These are phyloP conservation scores for Trichoderma asperellum DNA, from an alignment of 2,329 filamentous ascomycete species.

Conservation along the genomic window DNA sequence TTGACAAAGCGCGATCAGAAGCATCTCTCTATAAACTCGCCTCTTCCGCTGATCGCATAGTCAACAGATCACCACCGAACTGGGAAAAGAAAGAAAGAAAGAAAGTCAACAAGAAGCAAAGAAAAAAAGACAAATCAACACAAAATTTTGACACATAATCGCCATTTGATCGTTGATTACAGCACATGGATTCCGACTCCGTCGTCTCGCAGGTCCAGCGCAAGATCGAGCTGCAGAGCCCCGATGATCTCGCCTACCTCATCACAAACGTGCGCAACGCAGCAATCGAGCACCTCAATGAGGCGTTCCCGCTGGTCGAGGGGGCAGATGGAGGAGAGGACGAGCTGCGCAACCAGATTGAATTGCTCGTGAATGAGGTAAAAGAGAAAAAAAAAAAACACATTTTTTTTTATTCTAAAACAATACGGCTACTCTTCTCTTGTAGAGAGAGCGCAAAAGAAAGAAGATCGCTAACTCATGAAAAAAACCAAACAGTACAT, in stretches of 20 bases:
- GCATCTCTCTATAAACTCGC: background rate
- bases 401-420: no score
- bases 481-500: constrained; percentile 59
- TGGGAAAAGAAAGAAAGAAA: background rate
- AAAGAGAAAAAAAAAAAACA: background rate
- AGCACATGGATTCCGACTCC: constrained; percentile 43
- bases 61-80: background rate
- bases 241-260: constrained; percentile 72
- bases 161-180: background rate
- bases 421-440: background rate
- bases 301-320: constrained; percentile 68
- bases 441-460: background rate
- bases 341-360: constrained; percentile 61
- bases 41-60: background rate
- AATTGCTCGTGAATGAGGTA: constrained; percentile 63
- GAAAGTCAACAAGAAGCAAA: no score
- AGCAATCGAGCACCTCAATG: constrained; percentile 68
- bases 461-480: background rate
- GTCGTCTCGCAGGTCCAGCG: constrained; percentile 57
- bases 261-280: constrained; percentile 70
- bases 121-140: background rate
- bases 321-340: constrained; percentile 52
- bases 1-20: background rate
- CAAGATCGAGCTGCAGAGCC: constrained; percentile 79
- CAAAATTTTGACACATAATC: background rate